A percentile compares a stretch with the other conserved stretches of the same genome.
Conservation (phyloP, 1,284 basidiomycete genomes). For the Ceratobasidium sp. region DNA sequence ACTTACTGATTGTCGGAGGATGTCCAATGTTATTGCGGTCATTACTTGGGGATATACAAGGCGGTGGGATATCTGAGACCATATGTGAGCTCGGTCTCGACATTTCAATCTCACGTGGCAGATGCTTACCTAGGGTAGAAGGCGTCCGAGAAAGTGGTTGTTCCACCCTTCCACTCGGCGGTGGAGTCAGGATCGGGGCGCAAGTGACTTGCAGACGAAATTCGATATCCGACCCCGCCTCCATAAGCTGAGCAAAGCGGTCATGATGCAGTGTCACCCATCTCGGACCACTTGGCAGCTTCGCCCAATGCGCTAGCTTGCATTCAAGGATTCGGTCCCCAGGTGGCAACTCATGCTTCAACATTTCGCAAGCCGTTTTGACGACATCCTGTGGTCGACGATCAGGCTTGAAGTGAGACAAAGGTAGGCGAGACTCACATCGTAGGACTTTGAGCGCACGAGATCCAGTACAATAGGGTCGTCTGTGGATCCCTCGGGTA, state of each 20-base stretch:
- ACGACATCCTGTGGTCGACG: conserved; percentile 10
- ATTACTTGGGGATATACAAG: too few species aligned
- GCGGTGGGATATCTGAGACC: too few species aligned
- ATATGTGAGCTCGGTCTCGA: too few species aligned
- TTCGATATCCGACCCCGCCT: neutral
- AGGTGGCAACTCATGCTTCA: conserved; percentile 18
- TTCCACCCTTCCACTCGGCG: neutral
- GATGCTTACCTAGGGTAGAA: conserved; percentile 9
- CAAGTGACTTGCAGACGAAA: conserved; percentile 22
- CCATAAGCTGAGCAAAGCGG: conserved; percentile 14
- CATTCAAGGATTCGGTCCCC: neutral
- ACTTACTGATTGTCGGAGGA: too few species aligned
- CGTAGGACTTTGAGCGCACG: conserved; percentile 33
- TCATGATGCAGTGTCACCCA: conserved; percentile 26
- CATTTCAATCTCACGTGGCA: too few species aligned
- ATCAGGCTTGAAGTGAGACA: neutral
- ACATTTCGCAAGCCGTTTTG: conserved; percentile 20
- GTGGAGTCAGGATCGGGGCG: neutral
- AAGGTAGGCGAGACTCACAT: conserved; percentile 8
- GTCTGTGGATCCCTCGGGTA: conserved; percentile 13
- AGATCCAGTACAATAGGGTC: conserved; percentile 1
- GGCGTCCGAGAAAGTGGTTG: neutral
- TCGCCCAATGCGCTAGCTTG: conserved; percentile 5
- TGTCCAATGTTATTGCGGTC: too few species aligned
- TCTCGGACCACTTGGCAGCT: conserved; percentile 1